phyloP scores from a whole-genome alignment of 2,329 filamentous ascomycete species.

The Drechslerella dactyloides region DNA sequence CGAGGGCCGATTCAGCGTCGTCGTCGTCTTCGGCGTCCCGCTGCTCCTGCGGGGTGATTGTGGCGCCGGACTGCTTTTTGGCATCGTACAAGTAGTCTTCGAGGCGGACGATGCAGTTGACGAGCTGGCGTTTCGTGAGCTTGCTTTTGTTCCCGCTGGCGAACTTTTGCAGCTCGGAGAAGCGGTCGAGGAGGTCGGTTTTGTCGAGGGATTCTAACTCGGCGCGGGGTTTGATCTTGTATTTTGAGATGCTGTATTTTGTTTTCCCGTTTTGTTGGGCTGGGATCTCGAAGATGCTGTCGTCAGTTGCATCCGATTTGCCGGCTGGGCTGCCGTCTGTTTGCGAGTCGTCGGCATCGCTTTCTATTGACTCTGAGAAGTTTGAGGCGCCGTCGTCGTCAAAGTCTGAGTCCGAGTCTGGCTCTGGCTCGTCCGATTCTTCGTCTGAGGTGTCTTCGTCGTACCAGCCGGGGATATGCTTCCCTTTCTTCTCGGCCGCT shows the following conservation, averaged over 20 bases:
- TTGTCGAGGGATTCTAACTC: constrained; percentile 6
- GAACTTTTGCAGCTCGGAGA: constrained; percentile 11
- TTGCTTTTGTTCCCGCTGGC: constrained; percentile 2
- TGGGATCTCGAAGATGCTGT: background rate
- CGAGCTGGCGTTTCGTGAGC: constrained; percentile 5
- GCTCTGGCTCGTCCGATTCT: constrained; percentile 3
- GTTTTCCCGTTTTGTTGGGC: background rate
- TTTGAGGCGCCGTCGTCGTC: background rate
- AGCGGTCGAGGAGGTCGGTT: background rate
- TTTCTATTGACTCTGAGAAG: background rate
- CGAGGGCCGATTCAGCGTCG: too few species aligned
- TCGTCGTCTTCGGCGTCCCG: constrained; percentile 10
- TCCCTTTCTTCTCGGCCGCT: constrained; percentile 7
- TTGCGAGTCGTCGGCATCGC: background rate
- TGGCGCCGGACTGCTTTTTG: constrained; percentile 12
- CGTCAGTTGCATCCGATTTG: background rate
- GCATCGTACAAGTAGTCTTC: constrained; percentile 26
- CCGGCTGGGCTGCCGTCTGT: too few species aligned
- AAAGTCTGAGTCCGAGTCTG: constrained; percentile 4
- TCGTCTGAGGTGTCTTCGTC: background rate
- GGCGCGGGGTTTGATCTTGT: constrained; percentile 3
- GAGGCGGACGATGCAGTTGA: constrained; percentile 11
- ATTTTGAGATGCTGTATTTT: constrained; percentile 14
- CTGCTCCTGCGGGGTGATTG: constrained; percentile 1
- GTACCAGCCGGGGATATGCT: background rate